Percentiles rank a stretch among this genome's conserved stretches.
phyloP scores from a whole-genome alignment of 345 rosid genomes.

The Mercurialis annua region DNA sequence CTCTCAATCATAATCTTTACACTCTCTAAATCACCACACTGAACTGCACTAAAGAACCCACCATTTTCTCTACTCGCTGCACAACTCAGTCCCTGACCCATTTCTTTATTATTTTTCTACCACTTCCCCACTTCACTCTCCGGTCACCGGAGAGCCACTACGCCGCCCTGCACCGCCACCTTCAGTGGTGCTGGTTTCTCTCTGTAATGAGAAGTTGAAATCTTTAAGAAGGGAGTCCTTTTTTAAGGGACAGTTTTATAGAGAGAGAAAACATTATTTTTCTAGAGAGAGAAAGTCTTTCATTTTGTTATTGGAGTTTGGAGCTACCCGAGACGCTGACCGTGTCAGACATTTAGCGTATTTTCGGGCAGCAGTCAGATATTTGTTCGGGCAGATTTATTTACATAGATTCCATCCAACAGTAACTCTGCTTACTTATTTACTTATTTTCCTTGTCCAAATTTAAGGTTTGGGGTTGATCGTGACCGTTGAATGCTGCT shows the following conservation, averaged over 20 bases:
- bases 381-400: conserved; percentile 26
- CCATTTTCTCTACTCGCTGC: conserved; percentile 60
- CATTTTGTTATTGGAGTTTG: conserved; percentile 33
- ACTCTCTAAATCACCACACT: conserved; percentile 56
- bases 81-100: conserved; percentile 98
- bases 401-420: conserved; percentile 15
- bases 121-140: conserved; percentile 13
- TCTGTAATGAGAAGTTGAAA: conserved; percentile 1
- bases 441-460: not conserved
- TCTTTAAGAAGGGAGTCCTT: conserved; percentile 14
- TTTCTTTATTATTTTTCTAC: conserved; percentile 6
- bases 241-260: not conserved
- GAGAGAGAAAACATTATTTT: conserved; percentile 12
- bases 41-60: conserved; percentile 68
- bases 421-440: not conserved
- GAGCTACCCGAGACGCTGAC: conserved; percentile 43
- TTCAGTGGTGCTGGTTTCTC: conserved; percentile 16
- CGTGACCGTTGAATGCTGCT: conserved; percentile 10
- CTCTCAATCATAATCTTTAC: conserved; percentile 44
- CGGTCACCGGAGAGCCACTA: conserved; percentile 15
- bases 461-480: not conserved
- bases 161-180: conserved; percentile 19
- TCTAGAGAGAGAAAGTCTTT: conserved; percentile 21
- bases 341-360: conserved; percentile 12
- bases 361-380: conserved; percentile 27